Conservation (phyloP, 1,284 basidiomycete genomes). For the Cryptococcus sp. region DNA sequence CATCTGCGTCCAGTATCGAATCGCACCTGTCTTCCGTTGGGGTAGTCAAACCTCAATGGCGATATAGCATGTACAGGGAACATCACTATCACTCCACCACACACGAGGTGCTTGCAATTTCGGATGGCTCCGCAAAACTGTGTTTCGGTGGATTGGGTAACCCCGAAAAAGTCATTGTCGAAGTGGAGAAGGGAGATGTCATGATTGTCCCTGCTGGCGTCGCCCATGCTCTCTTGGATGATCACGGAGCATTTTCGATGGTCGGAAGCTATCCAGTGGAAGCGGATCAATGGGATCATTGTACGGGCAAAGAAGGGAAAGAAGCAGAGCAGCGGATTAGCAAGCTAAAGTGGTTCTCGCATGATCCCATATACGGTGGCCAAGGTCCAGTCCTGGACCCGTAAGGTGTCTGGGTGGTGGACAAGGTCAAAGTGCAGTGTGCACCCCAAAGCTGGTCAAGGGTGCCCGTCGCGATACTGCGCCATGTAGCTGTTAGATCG, state of each 20-base stretch:
- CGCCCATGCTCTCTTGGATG: conserved; percentile 51
- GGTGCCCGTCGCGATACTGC: too few relatives aligned
- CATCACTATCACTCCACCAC: conserved; percentile 57
- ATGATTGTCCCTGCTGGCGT: conserved; percentile 56
- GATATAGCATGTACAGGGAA: conserved; percentile 56
- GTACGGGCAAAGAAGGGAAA: conserved; percentile 40
- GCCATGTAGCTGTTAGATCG: too few relatives aligned
- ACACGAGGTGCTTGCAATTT: conserved; percentile 55
- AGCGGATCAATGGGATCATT: conserved; percentile 54
- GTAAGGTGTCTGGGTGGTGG: not conserved
- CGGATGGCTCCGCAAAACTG: conserved; percentile 47
- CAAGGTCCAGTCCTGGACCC: conserved; percentile 41
- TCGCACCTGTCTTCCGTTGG: conserved; percentile 48
- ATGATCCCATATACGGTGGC: conserved; percentile 56
- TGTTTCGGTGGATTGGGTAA: conserved; percentile 56
- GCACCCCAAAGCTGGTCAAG: too few relatives aligned
- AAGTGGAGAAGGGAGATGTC: conserved; percentile 53
- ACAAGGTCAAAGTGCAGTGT: too few relatives aligned
- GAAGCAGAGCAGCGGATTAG: conserved; percentile 43
- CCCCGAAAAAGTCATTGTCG: conserved; percentile 43
- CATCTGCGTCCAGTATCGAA: conserved; percentile 25
- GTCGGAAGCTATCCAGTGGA: conserved; percentile 55
- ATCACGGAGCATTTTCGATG: conserved; percentile 54
- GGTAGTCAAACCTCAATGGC: conserved; percentile 54
- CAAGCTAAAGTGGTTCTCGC: conserved; percentile 51